These are phyloP conservation scores for Mimosa pudica DNA, from an alignment of 306 rosid species.

Conservation along the genomic window DNA sequence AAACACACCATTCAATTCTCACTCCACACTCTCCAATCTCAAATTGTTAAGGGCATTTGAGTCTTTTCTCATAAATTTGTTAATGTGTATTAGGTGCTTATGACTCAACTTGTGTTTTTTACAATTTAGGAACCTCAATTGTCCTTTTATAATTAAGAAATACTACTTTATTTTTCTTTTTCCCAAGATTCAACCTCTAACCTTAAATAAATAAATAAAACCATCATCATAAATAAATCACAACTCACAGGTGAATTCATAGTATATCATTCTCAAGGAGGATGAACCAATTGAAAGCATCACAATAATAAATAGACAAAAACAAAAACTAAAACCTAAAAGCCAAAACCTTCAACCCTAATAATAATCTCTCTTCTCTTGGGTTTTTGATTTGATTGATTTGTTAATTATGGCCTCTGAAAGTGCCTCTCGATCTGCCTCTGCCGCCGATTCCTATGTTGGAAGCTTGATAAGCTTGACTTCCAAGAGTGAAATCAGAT, in stretches of 20 bases:
- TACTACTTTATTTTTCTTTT: no score
- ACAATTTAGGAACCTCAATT: no score
- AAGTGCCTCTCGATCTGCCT: slow-evolving; percentile 46
- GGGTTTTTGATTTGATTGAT: slow-evolving; percentile 21
- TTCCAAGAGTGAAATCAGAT: slow-evolving; percentile 81
- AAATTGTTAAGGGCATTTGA: no score
- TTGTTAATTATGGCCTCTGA: slow-evolving; percentile 54
- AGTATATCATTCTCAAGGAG: background rate
- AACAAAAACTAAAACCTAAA: background rate
- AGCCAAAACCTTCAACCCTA: slow-evolving; percentile 45
- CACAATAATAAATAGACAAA: background rate
- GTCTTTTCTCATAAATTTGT: no score
- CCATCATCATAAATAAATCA: no score
- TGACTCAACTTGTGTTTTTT: no score
- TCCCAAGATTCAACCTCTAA: no score
- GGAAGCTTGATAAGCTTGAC: slow-evolving; percentile 76
- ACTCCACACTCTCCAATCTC: no score
- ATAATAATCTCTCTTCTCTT: background rate
- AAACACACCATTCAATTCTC: no score
- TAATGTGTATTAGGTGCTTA: no score
- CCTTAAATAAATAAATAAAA: no score
- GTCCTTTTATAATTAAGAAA: no score
- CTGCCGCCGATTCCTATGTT: slow-evolving; percentile 63
- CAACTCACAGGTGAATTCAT: background rate
- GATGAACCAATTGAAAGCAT: background rate